These are phyloP conservation scores for Tolypocladium pustulatum DNA, from an alignment of 2,329 filamentous ascomycete species.

Conservation along the genomic window DNA sequence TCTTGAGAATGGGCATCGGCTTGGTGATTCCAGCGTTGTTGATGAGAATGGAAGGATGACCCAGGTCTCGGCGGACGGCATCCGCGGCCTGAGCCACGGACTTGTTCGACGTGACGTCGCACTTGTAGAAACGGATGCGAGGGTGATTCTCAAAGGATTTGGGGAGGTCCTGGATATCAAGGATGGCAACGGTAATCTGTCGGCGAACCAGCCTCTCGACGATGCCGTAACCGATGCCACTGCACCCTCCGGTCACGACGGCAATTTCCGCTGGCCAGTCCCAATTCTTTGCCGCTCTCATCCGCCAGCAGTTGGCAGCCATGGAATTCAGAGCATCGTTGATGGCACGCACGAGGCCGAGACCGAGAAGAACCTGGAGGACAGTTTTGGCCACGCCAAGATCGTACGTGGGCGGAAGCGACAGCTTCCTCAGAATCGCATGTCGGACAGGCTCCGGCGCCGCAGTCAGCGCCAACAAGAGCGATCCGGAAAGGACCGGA, in stretches of 20 bases:
- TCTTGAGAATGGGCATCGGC: slow-evolving; percentile 47
- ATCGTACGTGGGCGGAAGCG: slow-evolving; percentile 2
- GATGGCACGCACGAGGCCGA: slow-evolving; percentile 12
- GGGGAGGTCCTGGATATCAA: slow-evolving; percentile 44
- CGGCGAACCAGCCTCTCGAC: slow-evolving; percentile 18
- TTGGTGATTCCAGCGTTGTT: slow-evolving; percentile 58
- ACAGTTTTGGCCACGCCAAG: slow-evolving; percentile 2
- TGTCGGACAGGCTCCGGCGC: slow-evolving; percentile 3
- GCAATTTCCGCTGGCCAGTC: slow-evolving; percentile 30
- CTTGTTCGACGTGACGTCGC: slow-evolving; percentile 29
- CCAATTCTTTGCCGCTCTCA: slow-evolving; percentile 12
- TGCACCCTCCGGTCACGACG: slow-evolving; percentile 31
- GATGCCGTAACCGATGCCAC: slow-evolving; percentile 29
- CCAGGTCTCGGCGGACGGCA: slow-evolving; percentile 32
- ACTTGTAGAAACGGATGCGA: slow-evolving; percentile 20
- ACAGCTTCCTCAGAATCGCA: slow-evolving; percentile 1
- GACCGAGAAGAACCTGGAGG: slow-evolving; percentile 10
- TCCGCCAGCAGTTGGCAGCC: slow-evolving; percentile 19
- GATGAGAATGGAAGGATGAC: slow-evolving; percentile 56
- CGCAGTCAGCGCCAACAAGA: slow-evolving; percentile 5
- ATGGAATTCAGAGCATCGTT: slow-evolving; percentile 15
- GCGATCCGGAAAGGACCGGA: slow-evolving; percentile 7
- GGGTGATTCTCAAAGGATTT: slow-evolving; percentile 11
- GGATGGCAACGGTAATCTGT: slow-evolving; percentile 53
- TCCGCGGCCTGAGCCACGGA: slow-evolving; percentile 32